Conservation (phyloP, 495 filamentous ascomycete genomes). For the Hypomontagnella monticulosa region DNA sequence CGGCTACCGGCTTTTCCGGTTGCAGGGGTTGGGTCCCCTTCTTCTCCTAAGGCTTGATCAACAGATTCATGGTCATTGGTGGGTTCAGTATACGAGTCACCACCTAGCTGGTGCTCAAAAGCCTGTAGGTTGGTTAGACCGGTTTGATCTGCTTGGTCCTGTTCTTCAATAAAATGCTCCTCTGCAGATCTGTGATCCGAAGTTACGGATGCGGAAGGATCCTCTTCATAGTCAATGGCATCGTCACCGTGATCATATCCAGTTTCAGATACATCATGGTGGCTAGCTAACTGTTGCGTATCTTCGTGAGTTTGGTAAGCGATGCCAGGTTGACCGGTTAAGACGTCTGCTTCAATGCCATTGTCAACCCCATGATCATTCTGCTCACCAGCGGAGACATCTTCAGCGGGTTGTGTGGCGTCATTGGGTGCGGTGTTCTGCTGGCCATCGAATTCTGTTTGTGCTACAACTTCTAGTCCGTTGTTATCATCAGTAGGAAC, state of each 20-base stretch:
- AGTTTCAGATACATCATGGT: constrained; percentile 42
- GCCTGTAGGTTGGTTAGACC: constrained; percentile 43
- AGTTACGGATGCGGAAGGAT: background rate
- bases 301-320: constrained; percentile 45
- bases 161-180: constrained; percentile 10
- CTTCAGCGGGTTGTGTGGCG: constrained; percentile 3
- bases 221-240: constrained; percentile 8
- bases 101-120: constrained; percentile 55
- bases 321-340: constrained; percentile 35
- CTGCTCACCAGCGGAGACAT: constrained; percentile 1
- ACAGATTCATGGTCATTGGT: constrained; percentile 40
- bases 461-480: background rate
- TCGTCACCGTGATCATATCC: constrained; percentile 38
- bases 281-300: constrained; percentile 12
- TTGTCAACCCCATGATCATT: background rate
- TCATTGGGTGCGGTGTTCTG: background rate
- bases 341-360: constrained; percentile 1
- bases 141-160: constrained; percentile 5
- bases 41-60: constrained; percentile 32
- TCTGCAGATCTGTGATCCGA: background rate
- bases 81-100: constrained; percentile 48
- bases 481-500: background rate
- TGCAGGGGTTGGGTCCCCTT: constrained; percentile 18
- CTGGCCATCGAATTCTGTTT: constrained; percentile 1
- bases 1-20: constrained; percentile 16